Evolutionary conservation across 306 rosid species (phyloP).

Genomic region (Cicer judaicum): DNA sequence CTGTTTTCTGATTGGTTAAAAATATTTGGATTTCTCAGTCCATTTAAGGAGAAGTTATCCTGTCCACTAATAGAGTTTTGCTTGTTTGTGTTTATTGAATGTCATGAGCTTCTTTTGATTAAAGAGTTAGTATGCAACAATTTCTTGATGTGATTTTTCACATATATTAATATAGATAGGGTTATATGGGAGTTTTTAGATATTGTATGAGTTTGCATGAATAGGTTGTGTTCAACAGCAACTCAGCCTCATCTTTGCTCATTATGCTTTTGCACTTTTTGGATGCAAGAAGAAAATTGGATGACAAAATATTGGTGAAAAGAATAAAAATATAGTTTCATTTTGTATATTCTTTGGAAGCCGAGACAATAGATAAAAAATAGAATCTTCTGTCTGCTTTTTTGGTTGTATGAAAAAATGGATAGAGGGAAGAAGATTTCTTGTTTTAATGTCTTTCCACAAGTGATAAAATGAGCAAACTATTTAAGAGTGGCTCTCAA

Average conservation of each 20-base stretch:
- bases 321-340: background rate
- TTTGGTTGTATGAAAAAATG: background rate
- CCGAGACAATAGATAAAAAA: background rate
- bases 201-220: background rate
- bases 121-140: background rate
- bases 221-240: background rate
- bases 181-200: slow-evolving; percentile 11
- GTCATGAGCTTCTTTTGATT: background rate
- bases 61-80: slow-evolving; percentile 13
- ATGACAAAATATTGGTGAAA: background rate
- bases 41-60: background rate
- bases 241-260: background rate
- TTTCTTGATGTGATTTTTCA: background rate
- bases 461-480: too few species aligned
- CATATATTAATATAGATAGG: background rate
- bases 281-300: background rate
- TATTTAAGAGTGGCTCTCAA: too few species aligned
- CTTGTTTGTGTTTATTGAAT: background rate
- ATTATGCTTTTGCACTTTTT: background rate
- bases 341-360: background rate
- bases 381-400: background rate
- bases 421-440: background rate
- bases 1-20: background rate
- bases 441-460: background rate
- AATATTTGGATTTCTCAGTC: background rate